Percentiles rank a stretch among this genome's conserved stretches.
phyloP scores from a whole-genome alignment of 2,329 filamentous ascomycete species.

The Clonostachys chloroleuca region DNA sequence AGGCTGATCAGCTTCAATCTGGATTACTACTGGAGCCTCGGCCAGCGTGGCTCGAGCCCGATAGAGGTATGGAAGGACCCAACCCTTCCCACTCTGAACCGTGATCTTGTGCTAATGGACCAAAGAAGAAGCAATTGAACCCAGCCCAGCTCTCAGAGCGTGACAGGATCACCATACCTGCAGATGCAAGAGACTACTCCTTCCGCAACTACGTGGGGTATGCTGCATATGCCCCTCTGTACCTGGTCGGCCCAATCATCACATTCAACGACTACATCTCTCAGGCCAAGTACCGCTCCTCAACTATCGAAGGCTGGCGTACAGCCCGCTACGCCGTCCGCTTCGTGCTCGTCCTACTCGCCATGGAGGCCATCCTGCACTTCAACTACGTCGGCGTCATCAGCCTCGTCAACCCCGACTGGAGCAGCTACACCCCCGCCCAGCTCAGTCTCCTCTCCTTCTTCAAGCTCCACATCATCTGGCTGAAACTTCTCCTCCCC shows the following conservation, averaged over 20 bases:
- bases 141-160: conserved; percentile 80
- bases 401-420: conserved; percentile 72
- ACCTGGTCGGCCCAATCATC: conserved; percentile 86
- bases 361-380: conserved; percentile 89
- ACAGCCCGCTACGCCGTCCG: conserved; percentile 80
- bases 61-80: conserved; percentile 66
- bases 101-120: conserved; percentile 48
- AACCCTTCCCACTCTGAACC: no score
- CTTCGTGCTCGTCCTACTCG: conserved; percentile 73
- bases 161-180: conserved; percentile 77
- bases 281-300: conserved; percentile 69
- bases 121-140: conserved; percentile 97
- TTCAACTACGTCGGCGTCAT: conserved; percentile 94
- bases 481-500: conserved; percentile 93
- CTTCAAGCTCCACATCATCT: conserved; percentile 96
- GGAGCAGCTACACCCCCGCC: conserved; percentile 78
- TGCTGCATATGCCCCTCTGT: conserved; percentile 85
- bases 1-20: conserved; percentile 95
- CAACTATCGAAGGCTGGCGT: conserved; percentile 65
- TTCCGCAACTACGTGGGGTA: conserved; percentile 91
- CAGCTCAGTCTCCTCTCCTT: conserved; percentile 88
- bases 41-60: conserved; percentile 57
- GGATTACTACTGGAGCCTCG: conserved; percentile 90
- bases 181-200: conserved; percentile 64
- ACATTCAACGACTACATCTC: conserved; percentile 98